A percentile compares a stretch with the other conserved stretches of the same genome.
Conservation (phyloP, 768 basidiomycete genomes). For the Boletus fagicola region DNA sequence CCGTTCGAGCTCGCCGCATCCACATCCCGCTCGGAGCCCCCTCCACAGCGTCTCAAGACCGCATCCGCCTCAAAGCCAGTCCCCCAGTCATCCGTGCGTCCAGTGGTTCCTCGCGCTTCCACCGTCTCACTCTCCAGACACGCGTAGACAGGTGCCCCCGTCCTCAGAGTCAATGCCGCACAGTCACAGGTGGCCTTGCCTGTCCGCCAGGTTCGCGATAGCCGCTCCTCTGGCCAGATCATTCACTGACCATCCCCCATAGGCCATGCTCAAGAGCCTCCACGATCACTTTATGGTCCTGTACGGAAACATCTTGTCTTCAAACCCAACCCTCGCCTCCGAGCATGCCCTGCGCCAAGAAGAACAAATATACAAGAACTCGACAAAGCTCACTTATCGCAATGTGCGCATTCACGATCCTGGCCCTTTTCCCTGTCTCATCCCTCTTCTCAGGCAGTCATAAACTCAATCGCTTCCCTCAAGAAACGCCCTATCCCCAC, state of each 20-base stretch:
- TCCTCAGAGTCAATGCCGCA: constrained; percentile 63
- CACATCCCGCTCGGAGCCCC: constrained; percentile 43
- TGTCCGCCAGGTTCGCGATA: constrained; percentile 61
- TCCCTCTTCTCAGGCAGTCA: constrained; percentile 42
- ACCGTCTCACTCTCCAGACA: not conserved
- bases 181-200: constrained; percentile 71
- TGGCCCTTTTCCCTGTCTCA: constrained; percentile 10
- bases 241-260: constrained; percentile 1
- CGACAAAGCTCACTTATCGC: constrained; percentile 79
- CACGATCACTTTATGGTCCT: constrained; percentile 71
- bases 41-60: constrained; percentile 62
- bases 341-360: constrained; percentile 84
- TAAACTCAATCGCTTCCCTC: constrained; percentile 48
- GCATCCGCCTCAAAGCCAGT: constrained; percentile 43
- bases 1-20: constrained; percentile 30
- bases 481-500: constrained; percentile 57
- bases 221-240: no score
- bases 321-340: constrained; percentile 60
- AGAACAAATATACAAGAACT: constrained; percentile 69
- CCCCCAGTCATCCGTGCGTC: constrained; percentile 35
- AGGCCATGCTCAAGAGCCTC: constrained; percentile 74
- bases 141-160: constrained; percentile 56
- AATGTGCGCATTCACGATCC: constrained; percentile 49
- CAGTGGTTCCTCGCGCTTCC: not conserved
- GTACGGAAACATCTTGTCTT: constrained; percentile 55